Evolutionary conservation across 1,139 yeast genomes (phyloP), one percentile per base, ranked within the genome.

Genomic region (Arxiozyma telluris): DNA sequence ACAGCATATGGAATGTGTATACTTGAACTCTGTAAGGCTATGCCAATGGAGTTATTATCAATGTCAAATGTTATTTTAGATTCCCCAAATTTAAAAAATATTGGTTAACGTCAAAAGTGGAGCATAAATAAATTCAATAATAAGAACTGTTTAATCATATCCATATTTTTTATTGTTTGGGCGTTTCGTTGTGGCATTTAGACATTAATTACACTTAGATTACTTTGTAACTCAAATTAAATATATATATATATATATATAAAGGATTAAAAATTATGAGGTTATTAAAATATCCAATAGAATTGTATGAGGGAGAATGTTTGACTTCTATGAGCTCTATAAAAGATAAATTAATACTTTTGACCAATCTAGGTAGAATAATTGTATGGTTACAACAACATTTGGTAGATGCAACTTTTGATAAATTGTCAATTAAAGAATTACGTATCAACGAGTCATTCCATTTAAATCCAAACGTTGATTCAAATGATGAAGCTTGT

Each of bases 361-460:
- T 58, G 5, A 60, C 60, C 21, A 54, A 57, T 25, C 55, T 52
- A 59, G 53, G 71, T 73, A 47, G 72, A 80, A 20, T 75, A 72
- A 18, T 79, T 77, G 47, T 68, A 59, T 54, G 82, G 80, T 60
- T 73, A 72, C 49, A 54, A 55, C 11, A 56, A 20, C 53, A 56
- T 30, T 59, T 77, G 38, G 53, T 64, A 11, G 66, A 67, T 9
- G 64, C 70, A 2, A 71, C 73, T 1, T 59, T 60, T 49, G 67
- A 66, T 50, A 62, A 58, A 46, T 46, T 55, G 12, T 55, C 62
- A 38, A 60, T 63, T 18, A 57, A 57, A 46, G 61, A 59, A 30
- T 53, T 66, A 51, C 47, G 51, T 20, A 51, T 49, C 15, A 27
- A 20, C 9, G 21, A 54, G 20, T 49, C 52, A 41, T 55, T 54